Conservation (phyloP, 2,329 filamentous ascomycete species). For the Alternaria triticimaculans region DNA sequence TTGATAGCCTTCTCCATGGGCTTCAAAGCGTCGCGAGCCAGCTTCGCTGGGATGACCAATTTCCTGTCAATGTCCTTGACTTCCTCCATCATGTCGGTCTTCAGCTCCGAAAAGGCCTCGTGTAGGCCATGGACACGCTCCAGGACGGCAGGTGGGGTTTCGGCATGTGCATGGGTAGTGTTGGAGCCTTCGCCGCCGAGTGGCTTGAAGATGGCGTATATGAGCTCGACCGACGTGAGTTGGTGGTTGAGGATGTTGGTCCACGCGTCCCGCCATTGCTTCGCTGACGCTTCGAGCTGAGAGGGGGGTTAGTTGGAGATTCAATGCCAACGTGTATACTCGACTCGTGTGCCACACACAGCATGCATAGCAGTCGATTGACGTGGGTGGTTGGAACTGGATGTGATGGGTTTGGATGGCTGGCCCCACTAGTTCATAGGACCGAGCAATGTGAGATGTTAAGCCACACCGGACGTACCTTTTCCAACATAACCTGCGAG, state of each 20-base stretch:
- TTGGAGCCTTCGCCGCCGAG: constrained; percentile 70
- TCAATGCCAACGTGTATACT: background rate
- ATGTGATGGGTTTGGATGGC: constrained; percentile 1
- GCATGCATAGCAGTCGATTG: background rate
- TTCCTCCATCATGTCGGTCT: constrained; percentile 73
- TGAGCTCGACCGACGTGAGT: constrained; percentile 69
- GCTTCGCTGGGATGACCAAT: constrained; percentile 72
- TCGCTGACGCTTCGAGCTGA: constrained; percentile 77
- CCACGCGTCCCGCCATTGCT: constrained; percentile 81
- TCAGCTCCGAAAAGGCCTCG: constrained; percentile 73
- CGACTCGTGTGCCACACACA: background rate
- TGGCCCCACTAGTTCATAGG: constrained; percentile 28
- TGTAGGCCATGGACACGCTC: constrained; percentile 70
- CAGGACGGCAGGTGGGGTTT: constrained; percentile 69
- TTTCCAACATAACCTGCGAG: constrained; percentile 74
- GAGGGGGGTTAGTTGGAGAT: background rate
- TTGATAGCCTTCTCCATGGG: constrained; percentile 84
- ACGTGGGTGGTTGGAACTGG: background rate
- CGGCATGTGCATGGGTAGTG: constrained; percentile 56
- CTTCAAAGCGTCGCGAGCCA: constrained; percentile 71
- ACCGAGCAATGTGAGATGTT: background rate
- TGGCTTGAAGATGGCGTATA: constrained; percentile 77
- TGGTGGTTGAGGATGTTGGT: constrained; percentile 73
- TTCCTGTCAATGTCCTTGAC: constrained; percentile 72
- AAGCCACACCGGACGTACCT: constrained; percentile 58